Evolutionary conservation across 345 rosid genomes (phyloP).

Genomic region (Geranium brycei): DNA sequence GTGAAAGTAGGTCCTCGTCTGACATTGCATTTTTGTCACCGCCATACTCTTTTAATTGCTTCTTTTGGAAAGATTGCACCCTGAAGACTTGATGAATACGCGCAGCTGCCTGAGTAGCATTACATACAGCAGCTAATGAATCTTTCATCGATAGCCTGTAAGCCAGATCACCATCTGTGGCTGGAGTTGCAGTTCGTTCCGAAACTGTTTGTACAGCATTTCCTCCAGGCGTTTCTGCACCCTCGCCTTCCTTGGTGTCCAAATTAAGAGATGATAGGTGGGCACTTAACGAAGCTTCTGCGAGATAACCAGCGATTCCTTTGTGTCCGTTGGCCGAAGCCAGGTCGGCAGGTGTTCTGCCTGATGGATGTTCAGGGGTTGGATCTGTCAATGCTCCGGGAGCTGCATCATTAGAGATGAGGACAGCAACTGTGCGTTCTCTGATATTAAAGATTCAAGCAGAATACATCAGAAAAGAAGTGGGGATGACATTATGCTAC

Average conservation of each 20-base stretch:
- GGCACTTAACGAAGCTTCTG: constrained; percentile 54
- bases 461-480: too few relatives aligned
- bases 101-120: constrained; percentile 82
- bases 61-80: constrained; percentile 79
- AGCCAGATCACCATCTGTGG: constrained; percentile 20
- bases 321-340: constrained; percentile 79
- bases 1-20: constrained; percentile 60
- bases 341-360: constrained; percentile 73
- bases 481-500: too few relatives aligned
- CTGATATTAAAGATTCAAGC: constrained; percentile 23
- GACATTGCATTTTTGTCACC: constrained; percentile 43
- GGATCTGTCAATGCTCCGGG: constrained; percentile 80
- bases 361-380: constrained; percentile 45
- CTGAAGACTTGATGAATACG: constrained; percentile 82
- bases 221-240: constrained; percentile 14
- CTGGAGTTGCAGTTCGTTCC: constrained; percentile 23
- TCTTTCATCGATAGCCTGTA: constrained; percentile 43
- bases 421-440: constrained; percentile 63
- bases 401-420: constrained; percentile 65
- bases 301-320: constrained; percentile 91
- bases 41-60: constrained; percentile 51
- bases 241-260: constrained; percentile 24
- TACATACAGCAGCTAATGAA: constrained; percentile 74
- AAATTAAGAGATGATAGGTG: constrained; percentile 47
- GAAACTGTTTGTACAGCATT: constrained; percentile 26